Conservation (phyloP, 1,284 basidiomycete species). For the Mycena citricolor region DNA sequence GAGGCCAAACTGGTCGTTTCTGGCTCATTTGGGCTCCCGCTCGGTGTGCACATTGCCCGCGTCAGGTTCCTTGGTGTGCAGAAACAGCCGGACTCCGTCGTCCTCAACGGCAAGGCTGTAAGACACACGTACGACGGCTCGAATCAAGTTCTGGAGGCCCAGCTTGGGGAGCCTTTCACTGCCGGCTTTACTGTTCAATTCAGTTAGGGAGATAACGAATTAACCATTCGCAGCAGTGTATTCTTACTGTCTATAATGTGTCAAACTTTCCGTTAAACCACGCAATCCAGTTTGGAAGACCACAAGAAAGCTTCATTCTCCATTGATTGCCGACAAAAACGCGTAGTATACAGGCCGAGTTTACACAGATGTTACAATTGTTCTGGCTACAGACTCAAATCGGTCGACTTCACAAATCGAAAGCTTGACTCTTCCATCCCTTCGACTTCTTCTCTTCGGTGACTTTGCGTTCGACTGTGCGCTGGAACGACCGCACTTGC, state of each 20-base stretch:
- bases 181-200: conserved; percentile 38
- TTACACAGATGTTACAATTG: not conserved
- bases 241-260: too few relatives aligned
- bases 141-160: conserved; percentile 43
- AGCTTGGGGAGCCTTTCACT: conserved; percentile 37
- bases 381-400: too few relatives aligned
- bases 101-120: conserved; percentile 35
- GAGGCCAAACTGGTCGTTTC: conserved; percentile 43
- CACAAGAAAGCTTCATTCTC: conserved; percentile 7
- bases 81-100: conserved; percentile 34
- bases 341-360: not conserved
- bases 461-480: conserved; percentile 44
- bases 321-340: not conserved
- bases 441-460: conserved; percentile 38
- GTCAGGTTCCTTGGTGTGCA: conserved; percentile 47
- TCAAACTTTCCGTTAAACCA: not conserved
- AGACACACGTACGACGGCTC: conserved; percentile 32
- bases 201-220: too few relatives aligned
- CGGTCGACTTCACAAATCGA: conserved; percentile 46
- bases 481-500: conserved; percentile 45
- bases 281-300: not conserved
- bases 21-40: conserved; percentile 50
- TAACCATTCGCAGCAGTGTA: too few relatives aligned
- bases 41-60: conserved; percentile 43
- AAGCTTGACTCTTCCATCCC: conserved; percentile 55